These are phyloP conservation scores for Sextonia rubra DNA, from an alignment of 164 flowering plant species.

Conservation along the genomic window DNA sequence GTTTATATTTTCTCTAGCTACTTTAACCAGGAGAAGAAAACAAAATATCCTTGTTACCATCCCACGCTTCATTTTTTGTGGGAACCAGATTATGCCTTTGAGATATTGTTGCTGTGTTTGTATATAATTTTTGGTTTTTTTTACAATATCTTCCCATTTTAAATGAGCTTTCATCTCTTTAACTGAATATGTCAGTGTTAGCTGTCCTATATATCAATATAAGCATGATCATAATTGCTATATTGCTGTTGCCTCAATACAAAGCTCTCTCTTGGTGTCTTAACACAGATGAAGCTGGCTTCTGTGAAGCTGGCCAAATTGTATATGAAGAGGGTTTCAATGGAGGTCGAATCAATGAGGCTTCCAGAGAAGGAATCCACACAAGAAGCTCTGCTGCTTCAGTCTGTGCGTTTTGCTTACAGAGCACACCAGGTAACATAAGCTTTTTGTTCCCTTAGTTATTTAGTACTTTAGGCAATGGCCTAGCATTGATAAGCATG, in stretches of 20 bases:
- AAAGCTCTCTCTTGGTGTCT: not conserved
- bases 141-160: not conserved
- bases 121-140: no score
- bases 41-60: not conserved
- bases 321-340: slow-evolving; percentile 57
- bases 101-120: no score
- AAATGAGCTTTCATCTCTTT: not conserved
- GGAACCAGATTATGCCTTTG: not conserved
- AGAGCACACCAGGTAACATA: slow-evolving; percentile 60
- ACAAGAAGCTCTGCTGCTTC: slow-evolving; percentile 61
- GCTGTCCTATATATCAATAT: no score
- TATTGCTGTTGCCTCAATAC: not conserved
- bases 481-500: not conserved
- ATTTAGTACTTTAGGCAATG: not conserved
- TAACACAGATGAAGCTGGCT: slow-evolving; percentile 55
- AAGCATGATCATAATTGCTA: not conserved
- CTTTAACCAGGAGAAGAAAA: not conserved
- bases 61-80: not conserved
- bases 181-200: no score
- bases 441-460: not conserved
- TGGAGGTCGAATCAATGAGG: slow-evolving; percentile 43
- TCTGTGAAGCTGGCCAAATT: slow-evolving; percentile 53
- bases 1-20: not conserved
- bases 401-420: slow-evolving; percentile 65
- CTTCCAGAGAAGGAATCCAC: slow-evolving; percentile 44